Conservation (phyloP, 805 yeast genomes). For the Myxozyma geophila region DNA sequence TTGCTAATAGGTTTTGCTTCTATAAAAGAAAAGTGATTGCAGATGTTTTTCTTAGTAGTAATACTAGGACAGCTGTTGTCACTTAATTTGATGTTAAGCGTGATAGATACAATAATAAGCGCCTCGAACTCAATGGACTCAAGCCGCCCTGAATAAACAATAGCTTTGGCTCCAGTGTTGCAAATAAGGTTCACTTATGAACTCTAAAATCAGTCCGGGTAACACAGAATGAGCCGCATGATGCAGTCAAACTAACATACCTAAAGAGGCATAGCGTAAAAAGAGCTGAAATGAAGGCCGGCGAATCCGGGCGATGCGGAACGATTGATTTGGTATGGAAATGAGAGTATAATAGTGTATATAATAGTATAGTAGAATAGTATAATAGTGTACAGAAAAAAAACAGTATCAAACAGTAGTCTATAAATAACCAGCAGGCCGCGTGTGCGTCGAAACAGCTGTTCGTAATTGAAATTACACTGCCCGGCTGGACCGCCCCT, state of each 20-base stretch:
- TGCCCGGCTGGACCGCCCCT: too few species aligned
- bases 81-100: neutral
- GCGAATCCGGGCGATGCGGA: neutral
- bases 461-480: too few species aligned
- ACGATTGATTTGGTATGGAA: neutral
- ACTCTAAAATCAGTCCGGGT: neutral
- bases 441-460: too few species aligned
- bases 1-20: neutral
- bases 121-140: neutral
- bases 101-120: neutral
- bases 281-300: neutral
- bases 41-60: neutral
- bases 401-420: too few species aligned
- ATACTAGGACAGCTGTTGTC: neutral
- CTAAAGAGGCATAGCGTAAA: conserved; percentile 1
- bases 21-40: neutral
- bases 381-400: too few species aligned
- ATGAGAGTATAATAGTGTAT: too few species aligned
- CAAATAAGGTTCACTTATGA: too few species aligned
- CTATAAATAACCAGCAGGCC: too few species aligned
- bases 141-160: neutral
- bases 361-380: too few species aligned
- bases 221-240: neutral
- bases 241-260: conserved; percentile 1
- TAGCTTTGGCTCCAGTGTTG: neutral